phyloP scores from a whole-genome alignment of 768 basidiomycete genomes.

The Sporobolomyces pararoseus region DNA sequence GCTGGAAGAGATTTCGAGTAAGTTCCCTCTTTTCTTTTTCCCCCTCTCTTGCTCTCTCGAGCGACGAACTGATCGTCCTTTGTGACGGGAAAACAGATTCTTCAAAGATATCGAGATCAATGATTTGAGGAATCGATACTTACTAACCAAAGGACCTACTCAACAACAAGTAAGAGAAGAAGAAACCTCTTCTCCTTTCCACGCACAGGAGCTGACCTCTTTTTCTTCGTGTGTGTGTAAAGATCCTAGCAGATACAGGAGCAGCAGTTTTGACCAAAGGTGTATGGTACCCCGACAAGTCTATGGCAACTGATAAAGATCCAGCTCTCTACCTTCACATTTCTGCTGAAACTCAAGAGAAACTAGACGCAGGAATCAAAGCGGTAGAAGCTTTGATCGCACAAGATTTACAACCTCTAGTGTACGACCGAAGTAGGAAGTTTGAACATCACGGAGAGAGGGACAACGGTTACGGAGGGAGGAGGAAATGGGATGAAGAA shows the following conservation, averaged over 20 bases:
- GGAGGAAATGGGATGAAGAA: slow-evolving; percentile 94
- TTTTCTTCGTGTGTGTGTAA: too few species aligned
- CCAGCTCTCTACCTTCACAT: slow-evolving; percentile 92
- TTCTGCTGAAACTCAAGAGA: slow-evolving; percentile 57
- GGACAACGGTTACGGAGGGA: slow-evolving; percentile 39
- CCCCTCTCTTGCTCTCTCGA: neutral
- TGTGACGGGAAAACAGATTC: slow-evolving; percentile 59
- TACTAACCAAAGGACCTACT: slow-evolving; percentile 87
- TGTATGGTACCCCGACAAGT: slow-evolving; percentile 89
- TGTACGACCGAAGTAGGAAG: slow-evolving; percentile 54
- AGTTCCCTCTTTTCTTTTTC: neutral
- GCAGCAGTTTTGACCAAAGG: slow-evolving; percentile 90
- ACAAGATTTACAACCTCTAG: slow-evolving; percentile 51
- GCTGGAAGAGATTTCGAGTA: slow-evolving; percentile 18
- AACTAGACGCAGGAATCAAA: slow-evolving; percentile 50
- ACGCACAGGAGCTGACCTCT: neutral
- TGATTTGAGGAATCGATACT: slow-evolving; percentile 87
- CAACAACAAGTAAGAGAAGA: slow-evolving; percentile 75
- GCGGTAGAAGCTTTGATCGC: slow-evolving; percentile 52
- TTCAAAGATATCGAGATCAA: slow-evolving; percentile 94
- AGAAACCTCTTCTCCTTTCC: too few species aligned
- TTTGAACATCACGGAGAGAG: slow-evolving; percentile 47
- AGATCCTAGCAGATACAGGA: slow-evolving; percentile 91
- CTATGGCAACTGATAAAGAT: slow-evolving; percentile 85
- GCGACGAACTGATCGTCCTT: slow-evolving; percentile 31